Conservation (phyloP, 1,284 basidiomycete species). For the Fomitopsis palustris region DNA sequence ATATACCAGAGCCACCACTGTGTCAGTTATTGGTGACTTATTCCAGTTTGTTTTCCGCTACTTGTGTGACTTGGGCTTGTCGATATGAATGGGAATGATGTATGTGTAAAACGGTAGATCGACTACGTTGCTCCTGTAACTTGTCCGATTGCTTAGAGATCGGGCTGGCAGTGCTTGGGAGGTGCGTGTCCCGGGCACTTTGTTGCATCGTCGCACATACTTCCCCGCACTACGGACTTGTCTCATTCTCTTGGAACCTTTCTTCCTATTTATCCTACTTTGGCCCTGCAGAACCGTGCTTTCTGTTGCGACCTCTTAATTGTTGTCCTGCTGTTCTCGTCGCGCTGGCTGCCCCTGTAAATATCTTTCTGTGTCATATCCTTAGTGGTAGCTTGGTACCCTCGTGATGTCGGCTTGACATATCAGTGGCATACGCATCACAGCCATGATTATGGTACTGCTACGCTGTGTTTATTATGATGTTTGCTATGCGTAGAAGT, state of each 20-base stretch:
- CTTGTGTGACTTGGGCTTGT: background rate
- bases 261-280: background rate
- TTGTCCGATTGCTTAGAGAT: background rate
- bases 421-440: no score
- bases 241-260: background rate
- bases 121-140: background rate
- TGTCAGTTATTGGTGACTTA: slow-evolving; percentile 3
- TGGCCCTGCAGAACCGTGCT: background rate
- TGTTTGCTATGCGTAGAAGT: no score
- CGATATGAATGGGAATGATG: background rate
- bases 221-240: background rate
- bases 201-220: background rate
- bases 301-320: background rate
- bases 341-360: slow-evolving; percentile 1
- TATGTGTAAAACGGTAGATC: slow-evolving; percentile 4
- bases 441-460: no score
- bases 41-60: background rate
- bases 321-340: background rate
- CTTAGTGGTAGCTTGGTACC: background rate
- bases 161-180: background rate
- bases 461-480: no score
- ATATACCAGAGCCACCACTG: background rate
- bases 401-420: no score
- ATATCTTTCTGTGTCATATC: background rate
- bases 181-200: background rate